phyloP scores from a whole-genome alignment of 2,329 filamentous ascomycete genomes.

The Cordyceps cicadae region DNA sequence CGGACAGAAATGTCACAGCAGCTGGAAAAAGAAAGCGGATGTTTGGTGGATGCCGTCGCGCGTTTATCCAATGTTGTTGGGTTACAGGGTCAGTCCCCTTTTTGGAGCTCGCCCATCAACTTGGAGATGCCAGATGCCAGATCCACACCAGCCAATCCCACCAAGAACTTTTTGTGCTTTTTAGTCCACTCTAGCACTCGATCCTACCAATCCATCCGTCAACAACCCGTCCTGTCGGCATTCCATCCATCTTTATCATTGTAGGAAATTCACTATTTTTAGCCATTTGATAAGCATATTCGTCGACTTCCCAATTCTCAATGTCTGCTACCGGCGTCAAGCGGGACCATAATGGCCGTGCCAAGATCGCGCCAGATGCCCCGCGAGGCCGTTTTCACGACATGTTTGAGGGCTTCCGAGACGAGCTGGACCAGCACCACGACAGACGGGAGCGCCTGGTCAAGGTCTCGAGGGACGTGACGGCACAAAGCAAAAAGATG shows the following conservation, averaged over 20 bases:
- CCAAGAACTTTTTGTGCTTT: conserved; percentile 2
- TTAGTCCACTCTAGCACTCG: background rate
- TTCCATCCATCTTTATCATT: background rate
- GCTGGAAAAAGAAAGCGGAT: background rate
- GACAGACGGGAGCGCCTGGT: conserved; percentile 84
- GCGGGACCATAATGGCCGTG: conserved; percentile 43
- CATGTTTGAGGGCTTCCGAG: conserved; percentile 80
- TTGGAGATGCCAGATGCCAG: background rate
- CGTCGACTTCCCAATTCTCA: background rate
- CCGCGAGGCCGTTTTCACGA: conserved; percentile 45
- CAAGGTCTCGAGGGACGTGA: conserved; percentile 88
- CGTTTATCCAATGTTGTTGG: background rate
- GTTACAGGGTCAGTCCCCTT: conserved; percentile 3
- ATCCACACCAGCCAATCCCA: background rate
- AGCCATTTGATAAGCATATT: background rate
- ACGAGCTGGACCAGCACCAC: conserved; percentile 88
- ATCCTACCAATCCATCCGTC: background rate
- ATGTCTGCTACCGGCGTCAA: conserved; percentile 40
- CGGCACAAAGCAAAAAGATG: conserved; percentile 95
- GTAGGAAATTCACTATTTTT: background rate
- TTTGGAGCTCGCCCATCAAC: background rate
- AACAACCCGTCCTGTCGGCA: background rate
- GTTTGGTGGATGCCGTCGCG: background rate
- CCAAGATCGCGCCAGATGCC: conserved; percentile 29
- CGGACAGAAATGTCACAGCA: background rate